Evolutionary conservation across 345 rosid genomes (phyloP), one percentile per base, ranked within the genome.

Genomic region (Pistacia atlantica): DNA sequence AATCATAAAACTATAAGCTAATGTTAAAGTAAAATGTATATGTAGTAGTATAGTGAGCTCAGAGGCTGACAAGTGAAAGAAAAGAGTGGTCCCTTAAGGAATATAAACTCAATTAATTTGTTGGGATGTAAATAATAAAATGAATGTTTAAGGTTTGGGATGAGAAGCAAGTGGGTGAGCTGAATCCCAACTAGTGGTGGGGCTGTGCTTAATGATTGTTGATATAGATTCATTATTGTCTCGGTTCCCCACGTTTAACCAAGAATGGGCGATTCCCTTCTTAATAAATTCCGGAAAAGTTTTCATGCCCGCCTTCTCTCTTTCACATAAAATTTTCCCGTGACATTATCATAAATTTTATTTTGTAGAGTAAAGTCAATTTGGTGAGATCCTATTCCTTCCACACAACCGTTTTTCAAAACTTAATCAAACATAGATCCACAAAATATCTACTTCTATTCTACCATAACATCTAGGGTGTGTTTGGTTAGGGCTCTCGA

Each of bases 171-270:
- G 78, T 38, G 57, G 52, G 71, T 57, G 46, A 80, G 80, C 71
- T 74, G 81, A 80, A 82, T 77, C 75, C 73, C 84, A 78, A 73
- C 74, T 14, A 75, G 70, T 25, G 73, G 86, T 59, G 65, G 85
- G 85, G 75, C 59, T 64, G 55, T 33, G 45, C 5, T 67, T 75
- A 79, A 86, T 89, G 73, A 86, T 87, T 77, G 80, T 79, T 69
- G 83, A 81, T 77, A 79, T 70, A 71, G 79, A 79, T 62, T 48
- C 86, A 82, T 86, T 54, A 89, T 86, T 82, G 84, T 63, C 68
- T 62, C 63, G 87, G 86, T 83, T 84, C 86, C 89, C 86, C 92
- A 89, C 87, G 83, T 84, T 81, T 68, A 71, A n/a, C 71, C 35
- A 45, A 56, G 75, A 60, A 78, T 75, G 75, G 75, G 62, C 77